These are phyloP conservation scores for Scleromitrula shiraiana DNA, from an alignment of 2,329 filamentous ascomycete genomes.

Conservation along the genomic window DNA sequence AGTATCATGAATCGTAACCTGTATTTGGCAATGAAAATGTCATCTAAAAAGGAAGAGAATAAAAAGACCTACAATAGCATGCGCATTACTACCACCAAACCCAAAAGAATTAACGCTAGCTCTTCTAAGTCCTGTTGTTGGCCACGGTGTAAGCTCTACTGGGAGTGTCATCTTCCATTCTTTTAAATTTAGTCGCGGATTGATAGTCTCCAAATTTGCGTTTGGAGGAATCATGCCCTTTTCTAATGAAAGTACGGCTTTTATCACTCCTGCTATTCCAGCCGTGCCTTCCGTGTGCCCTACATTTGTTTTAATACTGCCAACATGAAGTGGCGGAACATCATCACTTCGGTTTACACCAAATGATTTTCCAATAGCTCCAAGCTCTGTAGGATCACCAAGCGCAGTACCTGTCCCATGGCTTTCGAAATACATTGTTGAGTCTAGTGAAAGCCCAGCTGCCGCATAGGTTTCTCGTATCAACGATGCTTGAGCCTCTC, in stretches of 20 bases:
- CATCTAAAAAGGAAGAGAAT: background rate
- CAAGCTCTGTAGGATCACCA: constrained; percentile 15
- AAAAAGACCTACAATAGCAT: constrained; percentile 13
- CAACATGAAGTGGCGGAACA: constrained; percentile 10
- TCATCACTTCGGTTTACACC: background rate
- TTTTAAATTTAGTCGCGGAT: constrained; percentile 9
- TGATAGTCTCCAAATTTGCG: constrained; percentile 1
- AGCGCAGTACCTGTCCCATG: constrained; percentile 16
- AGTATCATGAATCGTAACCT: background rate
- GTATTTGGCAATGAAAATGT: background rate
- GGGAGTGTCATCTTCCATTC: constrained; percentile 29
- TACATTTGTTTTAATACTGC: constrained; percentile 24
- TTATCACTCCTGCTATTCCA: constrained; percentile 18
- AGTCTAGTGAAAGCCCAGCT: constrained; percentile 4
- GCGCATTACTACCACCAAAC: constrained; percentile 22
- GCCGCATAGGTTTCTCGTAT: constrained; percentile 4
- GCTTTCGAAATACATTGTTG: background rate
- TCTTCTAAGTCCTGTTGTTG: constrained; percentile 3
- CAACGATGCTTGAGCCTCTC: constrained; percentile 31
- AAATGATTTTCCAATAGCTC: constrained; percentile 9
- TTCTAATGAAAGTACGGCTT: constrained; percentile 13
- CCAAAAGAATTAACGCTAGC: constrained; percentile 22
- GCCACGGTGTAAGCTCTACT: constrained; percentile 2
- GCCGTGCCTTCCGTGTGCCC: constrained; percentile 22
- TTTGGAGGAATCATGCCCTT: constrained; percentile 30